These are phyloP conservation scores for Pseudogymnoascus sp. DNA, from an alignment of 2,329 filamentous ascomycete genomes.

Conservation along the genomic window DNA sequence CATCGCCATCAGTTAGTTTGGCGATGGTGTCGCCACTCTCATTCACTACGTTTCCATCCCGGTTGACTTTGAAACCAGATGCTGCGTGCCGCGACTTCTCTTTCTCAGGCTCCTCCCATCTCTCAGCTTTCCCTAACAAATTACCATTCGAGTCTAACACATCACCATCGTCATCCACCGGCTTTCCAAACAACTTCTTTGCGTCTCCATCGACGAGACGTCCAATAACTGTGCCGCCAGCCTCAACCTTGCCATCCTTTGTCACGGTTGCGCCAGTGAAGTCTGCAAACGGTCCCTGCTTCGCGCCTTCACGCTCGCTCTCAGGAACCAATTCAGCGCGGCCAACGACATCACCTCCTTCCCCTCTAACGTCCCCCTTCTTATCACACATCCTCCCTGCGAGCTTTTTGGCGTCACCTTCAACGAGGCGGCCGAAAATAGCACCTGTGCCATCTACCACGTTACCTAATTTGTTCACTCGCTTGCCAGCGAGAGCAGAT, in stretches of 20 bases:
- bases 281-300: slow-evolving; percentile 64
- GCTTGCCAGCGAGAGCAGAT: slow-evolving; percentile 60
- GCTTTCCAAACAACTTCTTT: slow-evolving; percentile 64
- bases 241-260: slow-evolving; percentile 62
- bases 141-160: slow-evolving; percentile 70
- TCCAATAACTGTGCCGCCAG: slow-evolving; percentile 64
- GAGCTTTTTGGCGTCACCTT: slow-evolving; percentile 58
- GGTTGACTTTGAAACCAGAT: slow-evolving; percentile 49
- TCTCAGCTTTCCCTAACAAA: slow-evolving; percentile 49
- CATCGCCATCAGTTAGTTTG: slow-evolving; percentile 61
- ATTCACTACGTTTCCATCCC: slow-evolving; percentile 52
- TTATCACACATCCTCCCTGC: slow-evolving; percentile 65
- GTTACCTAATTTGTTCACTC: slow-evolving; percentile 64
- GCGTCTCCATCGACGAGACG: slow-evolving; percentile 62
- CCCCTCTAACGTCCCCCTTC: slow-evolving; percentile 64
- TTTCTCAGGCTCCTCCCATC: slow-evolving; percentile 45
- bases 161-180: slow-evolving; percentile 76
- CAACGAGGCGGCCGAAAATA: slow-evolving; percentile 58
- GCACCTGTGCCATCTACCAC: slow-evolving; percentile 47
- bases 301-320: slow-evolving; percentile 54
- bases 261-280: slow-evolving; percentile 57
- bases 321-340: slow-evolving; percentile 61
- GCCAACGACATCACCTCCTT: slow-evolving; percentile 64
- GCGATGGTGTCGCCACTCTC: slow-evolving; percentile 55
- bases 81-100: slow-evolving; percentile 46